These are phyloP conservation scores for Selenicereus undatus DNA, from an alignment of 148 eudicot species.

Conservation along the genomic window DNA sequence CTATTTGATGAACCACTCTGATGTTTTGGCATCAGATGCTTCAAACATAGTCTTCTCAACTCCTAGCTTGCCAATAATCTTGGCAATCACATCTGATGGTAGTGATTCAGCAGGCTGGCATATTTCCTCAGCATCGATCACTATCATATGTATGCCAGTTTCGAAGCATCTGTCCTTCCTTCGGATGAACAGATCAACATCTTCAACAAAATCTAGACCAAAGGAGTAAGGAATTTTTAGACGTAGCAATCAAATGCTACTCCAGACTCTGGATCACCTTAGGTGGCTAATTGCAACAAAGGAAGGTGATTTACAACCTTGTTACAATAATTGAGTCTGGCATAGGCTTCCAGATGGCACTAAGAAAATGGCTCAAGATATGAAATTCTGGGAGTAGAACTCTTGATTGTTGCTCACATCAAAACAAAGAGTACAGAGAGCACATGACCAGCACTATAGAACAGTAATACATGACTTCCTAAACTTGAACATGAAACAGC, in stretches of 20 bases:
- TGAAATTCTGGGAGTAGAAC: too few relatives aligned
- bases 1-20: constrained; percentile 87
- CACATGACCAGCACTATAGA: too few relatives aligned
- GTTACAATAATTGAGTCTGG: background rate
- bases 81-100: constrained; percentile 73
- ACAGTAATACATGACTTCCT: background rate
- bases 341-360: background rate
- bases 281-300: background rate
- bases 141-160: constrained; percentile 96
- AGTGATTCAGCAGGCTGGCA: constrained; percentile 62
- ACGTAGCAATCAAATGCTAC: background rate
- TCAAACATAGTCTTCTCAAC: constrained; percentile 94
- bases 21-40: constrained; percentile 64
- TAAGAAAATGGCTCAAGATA: too few relatives aligned
- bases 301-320: background rate
- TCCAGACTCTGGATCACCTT: background rate
- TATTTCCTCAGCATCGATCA: constrained; percentile 84
- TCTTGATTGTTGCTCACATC: too few relatives aligned
- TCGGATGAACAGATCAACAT: constrained; percentile 68
- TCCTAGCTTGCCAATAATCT: constrained; percentile 81
- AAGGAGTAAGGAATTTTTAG: background rate
- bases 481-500: background rate
- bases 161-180: constrained; percentile 92
- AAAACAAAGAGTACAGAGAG: too few relatives aligned
- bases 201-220: constrained; percentile 69